phyloP scores from a whole-genome alignment of 805 yeast species.

The Tetrapisispora arboricola region DNA sequence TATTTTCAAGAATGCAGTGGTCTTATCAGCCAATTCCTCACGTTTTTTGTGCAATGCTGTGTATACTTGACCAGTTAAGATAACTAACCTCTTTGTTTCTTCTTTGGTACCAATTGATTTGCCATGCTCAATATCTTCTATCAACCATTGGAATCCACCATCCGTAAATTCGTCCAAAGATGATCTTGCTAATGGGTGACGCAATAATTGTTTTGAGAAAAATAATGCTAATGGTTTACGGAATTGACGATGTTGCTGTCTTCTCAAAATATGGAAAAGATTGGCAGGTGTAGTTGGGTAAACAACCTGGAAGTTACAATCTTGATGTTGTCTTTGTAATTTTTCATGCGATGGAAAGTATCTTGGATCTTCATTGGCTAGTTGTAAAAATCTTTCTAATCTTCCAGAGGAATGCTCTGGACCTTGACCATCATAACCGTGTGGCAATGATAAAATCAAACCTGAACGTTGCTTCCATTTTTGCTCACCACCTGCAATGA shows the following conservation, averaged over 20 bases:
- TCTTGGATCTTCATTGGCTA: slow-evolving; percentile 94
- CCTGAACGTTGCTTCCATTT: slow-evolving; percentile 99
- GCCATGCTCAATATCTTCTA: slow-evolving; percentile 85
- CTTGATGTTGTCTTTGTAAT: slow-evolving; percentile 96
- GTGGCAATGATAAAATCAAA: slow-evolving; percentile 88
- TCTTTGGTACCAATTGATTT: slow-evolving; percentile 64
- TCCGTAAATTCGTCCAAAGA: slow-evolving; percentile 75
- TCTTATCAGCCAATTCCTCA: slow-evolving; percentile 60
- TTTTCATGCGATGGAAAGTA: slow-evolving; percentile 82
- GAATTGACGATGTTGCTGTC: slow-evolving; percentile 99
- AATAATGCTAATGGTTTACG: slow-evolving; percentile 80
- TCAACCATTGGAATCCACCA: slow-evolving; percentile 88
- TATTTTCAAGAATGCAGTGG: slow-evolving; percentile 77
- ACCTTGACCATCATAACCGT: slow-evolving; percentile 99
- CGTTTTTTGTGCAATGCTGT: slow-evolving; percentile 88
- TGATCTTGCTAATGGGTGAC: slow-evolving; percentile 97
- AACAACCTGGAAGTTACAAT: slow-evolving; percentile 94
- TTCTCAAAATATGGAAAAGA: slow-evolving; percentile 90
- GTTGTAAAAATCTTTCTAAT: slow-evolving; percentile 90
- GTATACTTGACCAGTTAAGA: slow-evolving; percentile 90
- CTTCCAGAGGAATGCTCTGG: slow-evolving; percentile 99
- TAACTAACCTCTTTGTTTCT: slow-evolving; percentile 77
- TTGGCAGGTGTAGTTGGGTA: slow-evolving; percentile 98
- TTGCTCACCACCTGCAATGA: slow-evolving; percentile 91
- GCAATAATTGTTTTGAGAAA: slow-evolving; percentile 87